A percentile compares a stretch with the other conserved stretches of the same genome.
Conservation (phyloP, 1,284 basidiomycete genomes). For the Tetrapyrgos nigripes region DNA sequence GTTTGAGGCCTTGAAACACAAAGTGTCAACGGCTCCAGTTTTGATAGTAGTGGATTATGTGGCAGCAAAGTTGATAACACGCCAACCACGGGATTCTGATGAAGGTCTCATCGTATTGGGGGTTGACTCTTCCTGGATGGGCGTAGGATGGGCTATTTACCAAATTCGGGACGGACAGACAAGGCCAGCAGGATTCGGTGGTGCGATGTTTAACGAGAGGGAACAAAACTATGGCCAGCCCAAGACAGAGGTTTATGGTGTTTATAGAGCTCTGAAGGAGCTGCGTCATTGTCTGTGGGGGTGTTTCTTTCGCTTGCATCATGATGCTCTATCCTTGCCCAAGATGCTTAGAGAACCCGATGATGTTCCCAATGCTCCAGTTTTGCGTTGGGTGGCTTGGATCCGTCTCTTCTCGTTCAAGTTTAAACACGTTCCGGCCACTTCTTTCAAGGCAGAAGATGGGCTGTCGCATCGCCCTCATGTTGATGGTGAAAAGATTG, state of each 20-base stretch:
- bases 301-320: conserved; percentile 37
- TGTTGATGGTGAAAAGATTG: conserved; percentile 17
- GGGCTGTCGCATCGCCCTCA: conserved; percentile 29
- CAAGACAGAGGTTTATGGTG: too few species aligned
- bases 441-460: conserved; percentile 31
- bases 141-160: conserved; percentile 38
- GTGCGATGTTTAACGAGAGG: conserved; percentile 35
- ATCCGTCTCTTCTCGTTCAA: conserved; percentile 38
- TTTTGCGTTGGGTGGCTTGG: conserved; percentile 40
- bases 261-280: conserved; percentile 39
- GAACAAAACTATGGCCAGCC: conserved; percentile 42
- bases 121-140: conserved; percentile 39
- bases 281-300: conserved; percentile 36
- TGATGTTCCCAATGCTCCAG: conserved; percentile 41
- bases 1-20: conserved; percentile 31
- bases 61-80: conserved; percentile 16
- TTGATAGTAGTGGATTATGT: conserved; percentile 36
- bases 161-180: conserved; percentile 29
- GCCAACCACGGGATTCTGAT: conserved; percentile 12
- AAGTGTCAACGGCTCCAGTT: conserved; percentile 29
- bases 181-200: conserved; percentile 35
- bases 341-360: conserved; percentile 44
- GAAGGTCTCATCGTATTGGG: conserved; percentile 36
- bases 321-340: conserved; percentile 39
- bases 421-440: conserved; percentile 36